Conservation (phyloP, 2,329 filamentous ascomycete genomes). For the Tolypocladium paradoxum region DNA sequence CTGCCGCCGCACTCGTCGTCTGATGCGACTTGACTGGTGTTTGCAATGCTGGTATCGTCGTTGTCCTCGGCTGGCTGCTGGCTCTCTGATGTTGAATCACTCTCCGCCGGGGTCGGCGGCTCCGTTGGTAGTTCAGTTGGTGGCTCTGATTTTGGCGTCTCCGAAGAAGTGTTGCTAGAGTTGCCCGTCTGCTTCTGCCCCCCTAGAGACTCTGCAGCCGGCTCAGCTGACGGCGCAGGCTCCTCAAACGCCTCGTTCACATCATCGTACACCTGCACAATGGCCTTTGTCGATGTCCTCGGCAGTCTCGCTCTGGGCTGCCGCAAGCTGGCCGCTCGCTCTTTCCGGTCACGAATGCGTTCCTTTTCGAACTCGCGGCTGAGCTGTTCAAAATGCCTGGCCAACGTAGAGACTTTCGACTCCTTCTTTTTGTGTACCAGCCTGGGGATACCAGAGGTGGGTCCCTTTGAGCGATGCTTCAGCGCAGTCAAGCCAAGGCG, state of each 20-base stretch:
- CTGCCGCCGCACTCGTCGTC: constrained; percentile 60
- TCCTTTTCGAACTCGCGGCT: constrained; percentile 96
- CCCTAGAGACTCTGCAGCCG: constrained; percentile 12
- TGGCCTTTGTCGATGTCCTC: constrained; percentile 84
- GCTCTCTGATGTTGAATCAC: constrained; percentile 11
- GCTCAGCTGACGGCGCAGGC: constrained; percentile 48
- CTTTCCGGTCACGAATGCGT: constrained; percentile 72
- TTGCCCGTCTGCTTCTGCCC: constrained; percentile 9
- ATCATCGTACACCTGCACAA: constrained; percentile 91
- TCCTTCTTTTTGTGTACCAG: constrained; percentile 68
- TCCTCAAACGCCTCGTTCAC: constrained; percentile 89
- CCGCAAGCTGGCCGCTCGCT: constrained; percentile 64
- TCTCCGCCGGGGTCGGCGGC: constrained; percentile 10
- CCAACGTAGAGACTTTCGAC: constrained; percentile 79
- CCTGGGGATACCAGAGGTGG: constrained; percentile 74
- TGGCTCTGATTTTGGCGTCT: constrained; percentile 11
- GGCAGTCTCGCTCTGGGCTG: constrained; percentile 71
- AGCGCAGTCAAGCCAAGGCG: constrained; percentile 55
- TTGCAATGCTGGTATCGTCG: constrained; percentile 16
- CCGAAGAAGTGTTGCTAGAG: constrained; percentile 7
- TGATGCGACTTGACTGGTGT: constrained; percentile 44
- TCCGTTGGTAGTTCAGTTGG: constrained; percentile 4
- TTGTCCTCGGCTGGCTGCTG: constrained; percentile 15
- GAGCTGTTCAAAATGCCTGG: constrained; percentile 92
- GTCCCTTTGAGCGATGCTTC: constrained; percentile 46